phyloP scores from a whole-genome alignment of 192 early-diverging fungal species.

The Phlyctochytrium bullatum region DNA sequence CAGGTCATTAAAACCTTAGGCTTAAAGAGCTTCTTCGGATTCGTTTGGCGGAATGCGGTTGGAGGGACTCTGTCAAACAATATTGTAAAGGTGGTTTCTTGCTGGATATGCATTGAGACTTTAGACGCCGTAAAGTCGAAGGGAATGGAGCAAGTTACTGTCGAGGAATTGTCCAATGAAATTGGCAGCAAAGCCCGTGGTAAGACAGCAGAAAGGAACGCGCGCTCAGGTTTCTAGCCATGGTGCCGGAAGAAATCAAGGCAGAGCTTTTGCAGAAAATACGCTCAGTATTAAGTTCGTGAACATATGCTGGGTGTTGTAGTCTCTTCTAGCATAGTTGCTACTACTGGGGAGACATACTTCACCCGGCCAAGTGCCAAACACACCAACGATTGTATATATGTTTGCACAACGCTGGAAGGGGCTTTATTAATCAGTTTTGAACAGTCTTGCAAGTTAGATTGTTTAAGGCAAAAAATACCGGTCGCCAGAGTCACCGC shows the following conservation, averaged over 20 bases:
- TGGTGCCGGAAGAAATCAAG: slow-evolving; percentile 17
- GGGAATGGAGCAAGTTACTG: slow-evolving; percentile 21
- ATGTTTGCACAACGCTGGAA: no score
- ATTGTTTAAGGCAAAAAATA: background rate
- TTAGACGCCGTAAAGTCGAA: slow-evolving; percentile 14
- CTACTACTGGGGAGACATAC: no score
- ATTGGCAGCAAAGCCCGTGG: slow-evolving; percentile 18
- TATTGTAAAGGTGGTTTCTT: slow-evolving; percentile 22
- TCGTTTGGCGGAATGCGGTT: slow-evolving; percentile 21
- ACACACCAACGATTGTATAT: no score
- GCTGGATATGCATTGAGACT: background rate
- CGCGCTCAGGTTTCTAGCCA: slow-evolving; percentile 1
- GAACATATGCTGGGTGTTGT: no score
- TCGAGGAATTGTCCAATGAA: slow-evolving; percentile 19
- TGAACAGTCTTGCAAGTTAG: background rate
- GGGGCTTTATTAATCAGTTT: background rate
- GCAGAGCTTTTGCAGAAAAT: slow-evolving; percentile 17
- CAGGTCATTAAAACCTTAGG: background rate
- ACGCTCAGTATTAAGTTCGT: background rate
- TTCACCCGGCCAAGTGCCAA: no score
- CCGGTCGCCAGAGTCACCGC: background rate
- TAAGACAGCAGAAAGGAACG: background rate
- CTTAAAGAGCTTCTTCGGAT: slow-evolving; percentile 22
- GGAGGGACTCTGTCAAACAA: slow-evolving; percentile 20
- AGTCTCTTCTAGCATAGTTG: no score